Conservation (phyloP, 2,329 filamentous ascomycete genomes). For the Diaporthe citriasiana region DNA sequence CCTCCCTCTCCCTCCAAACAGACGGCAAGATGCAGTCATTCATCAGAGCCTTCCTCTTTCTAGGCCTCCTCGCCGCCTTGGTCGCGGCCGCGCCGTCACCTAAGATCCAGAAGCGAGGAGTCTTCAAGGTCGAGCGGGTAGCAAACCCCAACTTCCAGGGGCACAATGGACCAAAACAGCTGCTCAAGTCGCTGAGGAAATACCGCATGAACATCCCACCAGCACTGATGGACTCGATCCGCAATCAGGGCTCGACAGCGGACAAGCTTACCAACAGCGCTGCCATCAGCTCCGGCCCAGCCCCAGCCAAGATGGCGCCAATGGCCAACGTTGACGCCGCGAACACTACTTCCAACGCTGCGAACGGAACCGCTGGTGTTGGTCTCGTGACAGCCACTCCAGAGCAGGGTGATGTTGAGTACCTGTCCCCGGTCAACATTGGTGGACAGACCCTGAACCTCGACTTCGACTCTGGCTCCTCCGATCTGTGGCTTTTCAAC, state of each 20-base stretch:
- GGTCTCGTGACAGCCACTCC: constrained; percentile 76
- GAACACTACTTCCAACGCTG: constrained; percentile 42
- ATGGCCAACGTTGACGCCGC: constrained; percentile 43
- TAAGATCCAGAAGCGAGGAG: constrained; percentile 62
- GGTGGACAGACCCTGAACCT: constrained; percentile 78
- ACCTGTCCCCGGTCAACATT: constrained; percentile 77
- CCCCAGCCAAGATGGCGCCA: constrained; percentile 16
- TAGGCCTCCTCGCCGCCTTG: constrained; percentile 63
- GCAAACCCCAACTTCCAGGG: constrained; percentile 68
- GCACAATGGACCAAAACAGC: constrained; percentile 70
- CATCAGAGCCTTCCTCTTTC: constrained; percentile 53
- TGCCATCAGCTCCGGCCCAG: constrained; percentile 10
- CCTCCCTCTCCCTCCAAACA: neutral
- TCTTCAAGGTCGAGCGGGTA: constrained; percentile 73
- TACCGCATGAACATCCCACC: constrained; percentile 69
- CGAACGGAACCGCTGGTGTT: constrained; percentile 50
- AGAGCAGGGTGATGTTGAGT: constrained; percentile 76
- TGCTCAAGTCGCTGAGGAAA: constrained; percentile 78
- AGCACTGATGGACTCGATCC: constrained; percentile 56
- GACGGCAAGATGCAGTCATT: constrained; percentile 47
- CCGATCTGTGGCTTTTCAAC: constrained; percentile 83
- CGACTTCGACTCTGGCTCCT: constrained; percentile 83
- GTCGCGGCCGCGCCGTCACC: constrained; percentile 59
- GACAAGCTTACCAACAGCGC: constrained; percentile 39
- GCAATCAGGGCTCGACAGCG: constrained; percentile 45